Evolutionary conservation across 129 eudicot genomes (phyloP).

Genomic region (Gnaphalium uliginosum): DNA sequence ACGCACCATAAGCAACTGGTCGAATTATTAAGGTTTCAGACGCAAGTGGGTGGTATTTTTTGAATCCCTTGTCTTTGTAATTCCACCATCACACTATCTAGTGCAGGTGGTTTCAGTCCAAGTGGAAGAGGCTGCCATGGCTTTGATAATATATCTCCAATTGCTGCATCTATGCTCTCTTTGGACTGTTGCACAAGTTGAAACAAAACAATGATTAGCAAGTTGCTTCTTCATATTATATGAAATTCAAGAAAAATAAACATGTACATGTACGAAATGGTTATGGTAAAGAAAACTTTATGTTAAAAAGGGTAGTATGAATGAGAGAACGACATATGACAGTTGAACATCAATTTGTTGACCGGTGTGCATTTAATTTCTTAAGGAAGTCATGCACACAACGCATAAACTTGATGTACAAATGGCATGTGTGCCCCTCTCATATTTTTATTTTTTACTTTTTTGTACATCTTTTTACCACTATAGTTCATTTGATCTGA

Average conservation of each 20-base stretch:
- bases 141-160: slow-evolving; percentile 77
- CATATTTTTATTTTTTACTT: too few species aligned
- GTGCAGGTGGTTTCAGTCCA: slow-evolving; percentile 87
- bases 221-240: neutral
- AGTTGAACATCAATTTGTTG: too few species aligned
- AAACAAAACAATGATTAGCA: neutral
- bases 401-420: too few species aligned
- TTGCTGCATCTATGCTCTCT: slow-evolving; percentile 88
- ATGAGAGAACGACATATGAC: too few species aligned
- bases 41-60: slow-evolving; percentile 65
- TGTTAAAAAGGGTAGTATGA: too few species aligned
- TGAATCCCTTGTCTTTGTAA: slow-evolving; percentile 83
- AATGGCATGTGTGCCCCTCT: too few species aligned
- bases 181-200: slow-evolving; percentile 47
- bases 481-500: too few species aligned
- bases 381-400: too few species aligned
- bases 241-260: too few species aligned
- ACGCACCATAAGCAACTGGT: slow-evolving; percentile 2
- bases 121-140: slow-evolving; percentile 97
- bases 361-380: too few species aligned
- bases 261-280: neutral
- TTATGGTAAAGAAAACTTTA: too few species aligned
- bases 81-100: slow-evolving; percentile 77
- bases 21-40: slow-evolving; percentile 10
- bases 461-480: neutral